Base-by-base conservation (phyloP, 257 asterid genomes). In the Scutellaria minor region DNA sequence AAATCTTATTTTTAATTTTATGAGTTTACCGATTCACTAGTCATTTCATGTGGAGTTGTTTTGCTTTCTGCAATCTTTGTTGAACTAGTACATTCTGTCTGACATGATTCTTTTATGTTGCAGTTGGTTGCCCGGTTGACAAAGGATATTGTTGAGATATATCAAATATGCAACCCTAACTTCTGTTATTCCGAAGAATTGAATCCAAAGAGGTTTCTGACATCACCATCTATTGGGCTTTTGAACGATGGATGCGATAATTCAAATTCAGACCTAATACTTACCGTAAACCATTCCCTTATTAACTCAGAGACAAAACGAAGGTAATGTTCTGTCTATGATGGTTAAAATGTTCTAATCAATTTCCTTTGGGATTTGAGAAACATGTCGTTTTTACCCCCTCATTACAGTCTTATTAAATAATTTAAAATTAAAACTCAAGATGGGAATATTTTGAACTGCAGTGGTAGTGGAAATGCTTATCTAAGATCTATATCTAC, bases 91-190 rank as follows among this genome's bases (percentile, higher is more conserved):
- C 37, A 31, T 65, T 68, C 68, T 15, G 56, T 64, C 15, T 77
- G 78, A 62, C 76, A 62, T 39, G 44, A 18, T 40, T 64, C 59
- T 47, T 24, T 12, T 13, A 57, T 71, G 70, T 75, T 90, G 88
- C 91, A 95, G 99, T 80, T 95, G 87, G 92, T 92, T 87, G 87
- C 83, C 51, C 87, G 94, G 75, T 87, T 95, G 88, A 92, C 99
- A 13, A 95, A 87, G 81, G 98, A 92, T 83, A 92, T 95, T 7
- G 78, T 87, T 76, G 97, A 92, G 78, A 86, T 88, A 69, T 95
- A 92, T 83, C 87, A 86, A 79, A 71, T 74, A 75, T 95, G 99
- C 96, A 92, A 89, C 78, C 96, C 97, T 66, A 85, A 83, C 67
- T 95, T 92, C 72, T 82, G 79, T 64, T 95, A 88, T 80, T 86